Base-by-base conservation (phyloP, 2,329 filamentous ascomycete species). In the Nemania diffusa region DNA sequence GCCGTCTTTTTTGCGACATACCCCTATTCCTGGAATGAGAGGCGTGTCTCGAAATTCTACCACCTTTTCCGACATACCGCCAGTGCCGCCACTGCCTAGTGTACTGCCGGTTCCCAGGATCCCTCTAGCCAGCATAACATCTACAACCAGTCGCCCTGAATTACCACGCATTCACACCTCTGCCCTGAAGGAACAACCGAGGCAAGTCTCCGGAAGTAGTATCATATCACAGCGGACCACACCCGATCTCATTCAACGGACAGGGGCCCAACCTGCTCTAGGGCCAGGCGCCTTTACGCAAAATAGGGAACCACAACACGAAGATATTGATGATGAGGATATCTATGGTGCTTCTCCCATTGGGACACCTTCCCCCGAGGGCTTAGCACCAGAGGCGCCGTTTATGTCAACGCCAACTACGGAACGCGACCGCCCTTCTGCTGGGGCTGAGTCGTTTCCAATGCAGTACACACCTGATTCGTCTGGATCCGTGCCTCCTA, bases 1-100 rank as follows among this genome's bases (percentile, higher is more conserved):
- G 62, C 87, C 87, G 1, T 83, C 81, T 2, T 89, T 89, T 68
- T 71, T 89, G 69, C 85, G 87, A 32, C 84, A 86, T 59, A 79
- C 82, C 37, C 74, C 81, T 34, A 78, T 84, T 53, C 76, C 81
- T 55, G 81, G 83, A 22, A 69, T 74, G 48, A 56, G 74, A 55
- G 24, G 58, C 5, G 13, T 55, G 48, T 37, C 68, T 2, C 57
- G 48, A 42, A 57, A 57, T 42, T 20, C 24, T 11, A n/a, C 20
- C 11, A 27, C 67, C 58, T 13, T 58, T 29, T 51, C 58, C 5
- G 63, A 65, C 52, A 69, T 74, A 46, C 71, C 73, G 5, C 68
- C 73, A 9, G 71, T 73, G n/a, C 69, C 73, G 11, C 64, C 64
- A 44, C 29, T 68, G n/a, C 64, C 63, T 55, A 48, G 32, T 7